Percentiles rank a stretch among this genome's conserved stretches.
Evolutionary conservation across 306 rosid species (phyloP).

Genomic region (Malus asiatica): DNA sequence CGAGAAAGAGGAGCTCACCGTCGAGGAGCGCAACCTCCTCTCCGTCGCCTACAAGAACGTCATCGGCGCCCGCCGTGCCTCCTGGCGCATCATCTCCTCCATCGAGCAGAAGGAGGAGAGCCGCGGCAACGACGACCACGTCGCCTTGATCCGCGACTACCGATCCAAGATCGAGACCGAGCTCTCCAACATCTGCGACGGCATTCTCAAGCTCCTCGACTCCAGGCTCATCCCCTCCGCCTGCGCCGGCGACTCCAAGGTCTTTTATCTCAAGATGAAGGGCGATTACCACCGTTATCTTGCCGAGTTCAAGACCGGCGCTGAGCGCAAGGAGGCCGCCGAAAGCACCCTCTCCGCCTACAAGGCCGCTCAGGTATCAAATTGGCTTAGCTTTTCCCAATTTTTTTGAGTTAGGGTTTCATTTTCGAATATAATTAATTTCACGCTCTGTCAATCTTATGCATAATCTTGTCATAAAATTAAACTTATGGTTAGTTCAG

Average conservation of each 20-base stretch:
- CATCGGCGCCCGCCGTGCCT: conserved; percentile 86
- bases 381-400: background rate
- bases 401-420: background rate
- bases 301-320: conserved; percentile 96
- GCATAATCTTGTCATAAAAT: background rate
- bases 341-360: conserved; percentile 93
- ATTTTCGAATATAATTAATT: background rate
- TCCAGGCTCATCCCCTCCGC: conserved; percentile 92
- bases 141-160: conserved; percentile 76
- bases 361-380: conserved; percentile 86
- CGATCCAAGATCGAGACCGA: conserved; percentile 94
- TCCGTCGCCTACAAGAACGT: conserved; percentile 97
- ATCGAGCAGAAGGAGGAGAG: conserved; percentile 99
- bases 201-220: conserved; percentile 92
- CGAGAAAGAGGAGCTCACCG: conserved; percentile 83
- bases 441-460: background rate
- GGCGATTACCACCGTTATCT: conserved; percentile 96
- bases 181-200: conserved; percentile 89
- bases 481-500: background rate
- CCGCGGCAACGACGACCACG: conserved; percentile 98
- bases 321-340: conserved; percentile 98
- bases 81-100: conserved; percentile 96
- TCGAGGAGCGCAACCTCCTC: conserved; percentile 91
- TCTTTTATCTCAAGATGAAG: conserved; percentile 96
- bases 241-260: conserved; percentile 86